A percentile compares a stretch with the other conserved stretches of the same genome.
These are phyloP conservation scores for Phtheirospermum japonicum DNA, from an alignment of 257 asterid species.

Conservation along the genomic window DNA sequence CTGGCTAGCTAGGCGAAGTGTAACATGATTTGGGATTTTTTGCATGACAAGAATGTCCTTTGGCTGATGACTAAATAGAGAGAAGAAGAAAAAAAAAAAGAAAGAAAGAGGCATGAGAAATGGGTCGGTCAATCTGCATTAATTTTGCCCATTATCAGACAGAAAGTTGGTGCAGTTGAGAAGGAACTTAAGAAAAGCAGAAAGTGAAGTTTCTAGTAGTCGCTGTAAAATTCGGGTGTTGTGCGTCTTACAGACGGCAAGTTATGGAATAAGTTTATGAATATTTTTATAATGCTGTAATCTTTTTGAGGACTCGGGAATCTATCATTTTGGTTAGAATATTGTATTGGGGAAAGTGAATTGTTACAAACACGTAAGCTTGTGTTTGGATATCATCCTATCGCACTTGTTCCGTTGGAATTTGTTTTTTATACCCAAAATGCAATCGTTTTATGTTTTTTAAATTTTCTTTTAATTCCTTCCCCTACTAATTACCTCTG, in stretches of 20 bases:
- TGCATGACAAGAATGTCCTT: slow-evolving; percentile 22
- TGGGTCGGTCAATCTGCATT: slow-evolving; percentile 16
- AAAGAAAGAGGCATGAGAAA: no score
- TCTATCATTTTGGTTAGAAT: no score
- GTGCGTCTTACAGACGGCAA: slow-evolving; percentile 14
- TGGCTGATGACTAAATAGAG: slow-evolving; percentile 15
- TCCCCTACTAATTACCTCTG: no score
- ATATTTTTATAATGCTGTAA: background rate
- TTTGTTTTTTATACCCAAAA: no score
- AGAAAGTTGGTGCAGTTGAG: slow-evolving; percentile 4
- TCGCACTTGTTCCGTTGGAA: no score
- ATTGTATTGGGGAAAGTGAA: no score
- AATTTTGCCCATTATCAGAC: background rate
- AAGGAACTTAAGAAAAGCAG: background rate
- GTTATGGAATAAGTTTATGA: background rate
- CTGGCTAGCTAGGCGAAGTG: no score
- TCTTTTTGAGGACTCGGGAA: background rate
- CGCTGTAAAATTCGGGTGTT: slow-evolving; percentile 9
- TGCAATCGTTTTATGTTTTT: no score
- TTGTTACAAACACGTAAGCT: no score
- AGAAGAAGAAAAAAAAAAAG: no score
- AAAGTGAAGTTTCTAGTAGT: slow-evolving; percentile 33
- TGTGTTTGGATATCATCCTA: no score
- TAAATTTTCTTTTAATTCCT: no score
- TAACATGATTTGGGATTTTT: background rate